phyloP scores from a whole-genome alignment of 2,329 filamentous ascomycete genomes.

The Thelonectria rubi region DNA sequence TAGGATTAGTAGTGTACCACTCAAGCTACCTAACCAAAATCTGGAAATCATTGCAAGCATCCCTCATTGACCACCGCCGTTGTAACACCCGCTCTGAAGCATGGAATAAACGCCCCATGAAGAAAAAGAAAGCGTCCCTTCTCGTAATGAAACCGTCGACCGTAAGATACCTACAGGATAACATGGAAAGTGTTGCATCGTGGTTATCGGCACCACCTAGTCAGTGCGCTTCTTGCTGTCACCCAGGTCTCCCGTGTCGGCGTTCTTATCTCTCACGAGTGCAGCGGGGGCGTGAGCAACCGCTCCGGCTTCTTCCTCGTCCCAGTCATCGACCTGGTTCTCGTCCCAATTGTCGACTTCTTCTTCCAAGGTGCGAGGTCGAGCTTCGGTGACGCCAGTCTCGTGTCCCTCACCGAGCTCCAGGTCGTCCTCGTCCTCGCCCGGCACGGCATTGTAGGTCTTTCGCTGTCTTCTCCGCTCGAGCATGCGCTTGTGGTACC shows the following conservation, averaged over 20 bases:
- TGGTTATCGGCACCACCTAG: conserved; percentile 28
- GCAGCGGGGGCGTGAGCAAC: conserved; percentile 23
- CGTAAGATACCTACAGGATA: conserved; percentile 10
- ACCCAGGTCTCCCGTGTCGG: conserved; percentile 41
- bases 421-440: conserved; percentile 71
- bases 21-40: conserved; percentile 2
- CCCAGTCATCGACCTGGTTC: conserved; percentile 71
- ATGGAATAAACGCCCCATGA: conserved; percentile 18
- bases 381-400: conserved; percentile 64
- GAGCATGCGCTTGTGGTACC: conserved; percentile 96
- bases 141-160: conserved; percentile 6
- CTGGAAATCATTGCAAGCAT: conserved; percentile 6
- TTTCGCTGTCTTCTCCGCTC: conserved; percentile 82
- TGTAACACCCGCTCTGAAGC: conserved; percentile 22
- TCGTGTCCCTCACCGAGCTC: conserved; percentile 81
- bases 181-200: conserved; percentile 4
- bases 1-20: neutral
- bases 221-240: conserved; percentile 48
- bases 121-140: conserved; percentile 27
- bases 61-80: conserved; percentile 4
- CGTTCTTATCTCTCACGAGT: conserved; percentile 31
- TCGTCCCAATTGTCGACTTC: conserved; percentile 96
- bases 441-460: conserved; percentile 75
- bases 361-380: conserved; percentile 68
- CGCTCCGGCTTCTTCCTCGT: conserved; percentile 57